Evolutionary conservation across 2,329 filamentous ascomycete genomes (phyloP).

Genomic region (Aspergillus viridinutans): DNA sequence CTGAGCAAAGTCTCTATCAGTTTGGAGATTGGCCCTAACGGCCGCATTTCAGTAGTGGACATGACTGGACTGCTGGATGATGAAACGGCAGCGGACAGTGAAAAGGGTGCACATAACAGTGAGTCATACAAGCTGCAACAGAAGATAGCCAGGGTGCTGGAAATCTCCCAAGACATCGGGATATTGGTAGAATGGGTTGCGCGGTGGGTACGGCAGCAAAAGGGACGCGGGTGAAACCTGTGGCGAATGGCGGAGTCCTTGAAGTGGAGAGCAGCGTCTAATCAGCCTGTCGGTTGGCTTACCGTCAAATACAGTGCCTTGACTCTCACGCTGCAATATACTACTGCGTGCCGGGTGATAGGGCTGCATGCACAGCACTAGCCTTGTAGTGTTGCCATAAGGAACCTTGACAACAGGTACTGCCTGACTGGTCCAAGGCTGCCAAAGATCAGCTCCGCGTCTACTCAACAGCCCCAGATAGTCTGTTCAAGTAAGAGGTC

Average conservation of each 20-base stretch:
- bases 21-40: slow-evolving; percentile 40
- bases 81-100: slow-evolving; percentile 9
- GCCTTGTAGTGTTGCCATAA: neutral
- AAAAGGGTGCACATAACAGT: slow-evolving; percentile 16
- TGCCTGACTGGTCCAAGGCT: neutral
- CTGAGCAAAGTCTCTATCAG: slow-evolving; percentile 30
- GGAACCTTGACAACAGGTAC: neutral
- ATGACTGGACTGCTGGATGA: slow-evolving; percentile 30
- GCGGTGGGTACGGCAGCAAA: slow-evolving; percentile 31
- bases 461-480: neutral
- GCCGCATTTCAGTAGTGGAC: slow-evolving; percentile 37
- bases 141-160: slow-evolving; percentile 37
- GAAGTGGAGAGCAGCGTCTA: slow-evolving; percentile 2
- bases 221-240: slow-evolving; percentile 17
- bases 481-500: too few relatives aligned
- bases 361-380: neutral
- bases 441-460: neutral
- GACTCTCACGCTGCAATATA: neutral
- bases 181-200: slow-evolving; percentile 43
- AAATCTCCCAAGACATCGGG: slow-evolving; percentile 43
- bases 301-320: neutral
- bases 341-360: neutral
- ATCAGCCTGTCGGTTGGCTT: neutral
- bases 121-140: slow-evolving; percentile 24
- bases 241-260: neutral